phyloP scores from a whole-genome alignment of 371 early-diverging fungal species.

The Choanephora cucurbitarum region DNA sequence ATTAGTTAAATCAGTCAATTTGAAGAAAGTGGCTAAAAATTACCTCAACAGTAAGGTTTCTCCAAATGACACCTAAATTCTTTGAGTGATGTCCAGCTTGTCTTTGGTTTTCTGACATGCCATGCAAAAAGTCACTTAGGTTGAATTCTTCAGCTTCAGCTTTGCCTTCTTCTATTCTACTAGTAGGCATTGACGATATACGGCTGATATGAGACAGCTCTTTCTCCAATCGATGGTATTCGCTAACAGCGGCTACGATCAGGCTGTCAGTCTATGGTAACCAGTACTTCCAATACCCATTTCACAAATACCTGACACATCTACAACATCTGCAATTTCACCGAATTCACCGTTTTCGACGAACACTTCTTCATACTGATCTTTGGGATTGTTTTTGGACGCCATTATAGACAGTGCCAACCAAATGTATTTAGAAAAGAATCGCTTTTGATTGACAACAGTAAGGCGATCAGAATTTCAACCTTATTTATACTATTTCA shows the following conservation, averaged over 20 bases:
- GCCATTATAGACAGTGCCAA: neutral
- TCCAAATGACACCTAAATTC: slow-evolving; percentile 50
- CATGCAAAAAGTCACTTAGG: slow-evolving; percentile 35
- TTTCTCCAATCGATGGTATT: slow-evolving; percentile 16
- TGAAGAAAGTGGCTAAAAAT: neutral
- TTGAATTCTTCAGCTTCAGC: slow-evolving; percentile 32
- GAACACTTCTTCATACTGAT: neutral
- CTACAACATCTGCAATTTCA: slow-evolving; percentile 10
- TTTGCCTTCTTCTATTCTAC: slow-evolving; percentile 19
- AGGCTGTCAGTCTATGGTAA: no score
- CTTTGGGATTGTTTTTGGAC: neutral
- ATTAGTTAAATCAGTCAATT: no score
- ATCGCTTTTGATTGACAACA: neutral
- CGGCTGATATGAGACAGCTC: slow-evolving; percentile 19
- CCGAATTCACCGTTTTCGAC: slow-evolving; percentile 12
- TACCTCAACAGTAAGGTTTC: slow-evolving; percentile 45
- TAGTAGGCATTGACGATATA: slow-evolving; percentile 7
- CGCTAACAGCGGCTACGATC: slow-evolving; percentile 12
- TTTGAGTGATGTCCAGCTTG: slow-evolving; percentile 45
- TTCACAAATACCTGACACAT: slow-evolving; percentile 15
- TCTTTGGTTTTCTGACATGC: slow-evolving; percentile 20
- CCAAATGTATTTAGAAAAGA: neutral
- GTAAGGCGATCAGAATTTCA: neutral
- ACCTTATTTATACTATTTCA: neutral
- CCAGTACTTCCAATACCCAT: no score